phyloP scores from a whole-genome alignment of 495 filamentous ascomycete species.

The Neurospora terricola region DNA sequence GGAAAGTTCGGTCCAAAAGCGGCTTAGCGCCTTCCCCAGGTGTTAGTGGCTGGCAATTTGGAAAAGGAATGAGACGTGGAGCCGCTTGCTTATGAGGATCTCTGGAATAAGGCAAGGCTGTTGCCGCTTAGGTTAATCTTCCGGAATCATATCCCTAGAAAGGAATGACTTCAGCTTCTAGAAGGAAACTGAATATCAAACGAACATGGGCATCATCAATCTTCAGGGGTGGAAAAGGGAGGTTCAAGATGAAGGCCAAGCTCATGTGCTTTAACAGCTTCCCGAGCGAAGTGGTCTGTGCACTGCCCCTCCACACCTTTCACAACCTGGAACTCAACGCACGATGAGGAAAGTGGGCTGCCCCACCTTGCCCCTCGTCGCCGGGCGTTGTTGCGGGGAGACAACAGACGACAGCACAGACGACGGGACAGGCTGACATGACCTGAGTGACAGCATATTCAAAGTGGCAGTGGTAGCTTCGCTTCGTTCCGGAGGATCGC shows the following conservation, averaged over 20 bases:
- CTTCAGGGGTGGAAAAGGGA: background rate
- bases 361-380: conserved; percentile 10
- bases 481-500: background rate
- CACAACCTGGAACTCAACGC: conserved; percentile 1
- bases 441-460: background rate
- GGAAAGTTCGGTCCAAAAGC: conserved; percentile 21
- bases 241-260: background rate
- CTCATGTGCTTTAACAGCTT: background rate
- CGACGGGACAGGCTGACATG: background rate
- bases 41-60: background rate
- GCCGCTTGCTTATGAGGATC: background rate
- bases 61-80: background rate
- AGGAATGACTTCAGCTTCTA: background rate
- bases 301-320: conserved; percentile 17
- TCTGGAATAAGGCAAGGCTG: background rate
- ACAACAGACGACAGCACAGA: background rate
- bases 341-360: conserved; percentile 7
- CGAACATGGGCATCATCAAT: background rate
- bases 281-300: conserved; percentile 12
- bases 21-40: conserved; percentile 12
- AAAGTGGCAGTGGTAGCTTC: background rate
- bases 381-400: conserved; percentile 1
- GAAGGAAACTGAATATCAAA: background rate
- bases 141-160: background rate
- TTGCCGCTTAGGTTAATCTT: background rate